Evolutionary conservation across 768 basidiomycete genomes (phyloP).

Genomic region (Russula earlei): DNA sequence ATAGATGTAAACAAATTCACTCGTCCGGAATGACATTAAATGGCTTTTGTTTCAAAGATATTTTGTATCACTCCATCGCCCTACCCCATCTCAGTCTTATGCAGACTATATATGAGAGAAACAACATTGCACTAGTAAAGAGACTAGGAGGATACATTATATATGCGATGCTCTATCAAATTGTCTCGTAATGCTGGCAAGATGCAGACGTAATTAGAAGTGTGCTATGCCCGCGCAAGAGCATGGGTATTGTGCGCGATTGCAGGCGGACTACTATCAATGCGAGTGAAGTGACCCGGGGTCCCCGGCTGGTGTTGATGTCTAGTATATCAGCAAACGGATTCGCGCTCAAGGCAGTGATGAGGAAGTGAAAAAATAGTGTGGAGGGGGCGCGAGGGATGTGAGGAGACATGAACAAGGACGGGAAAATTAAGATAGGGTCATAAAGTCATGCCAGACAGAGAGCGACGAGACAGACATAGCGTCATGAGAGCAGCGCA

Average conservation of each 20-base stretch:
- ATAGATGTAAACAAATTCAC: no score
- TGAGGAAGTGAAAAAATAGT: slow-evolving; percentile 18
- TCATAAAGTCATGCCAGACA: slow-evolving; percentile 30
- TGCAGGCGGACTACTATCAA: slow-evolving; percentile 29
- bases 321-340: slow-evolving; percentile 21
- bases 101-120: neutral
- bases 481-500: slow-evolving; percentile 54
- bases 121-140: slow-evolving; percentile 14
- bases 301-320: slow-evolving; percentile 21
- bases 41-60: no score
- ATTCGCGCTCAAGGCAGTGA: slow-evolving; percentile 23
- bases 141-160: slow-evolving; percentile 23
- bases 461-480: slow-evolving; percentile 47
- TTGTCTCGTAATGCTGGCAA: slow-evolving; percentile 50
- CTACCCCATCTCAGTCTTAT: no score
- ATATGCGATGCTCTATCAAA: slow-evolving; percentile 64
- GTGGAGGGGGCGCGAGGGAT: slow-evolving; percentile 25
- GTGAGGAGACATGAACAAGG: slow-evolving; percentile 32
- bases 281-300: slow-evolving; percentile 17
- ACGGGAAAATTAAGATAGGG: slow-evolving; percentile 22
- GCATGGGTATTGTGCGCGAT: slow-evolving; percentile 36
- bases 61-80: no score
- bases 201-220: slow-evolving; percentile 23
- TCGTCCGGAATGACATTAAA: no score
- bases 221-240: slow-evolving; percentile 34